A percentile compares a stretch with the other conserved stretches of the same genome.
phyloP scores from a whole-genome alignment of 805 yeast genomes.

The Lachancea kluyveri region DNA sequence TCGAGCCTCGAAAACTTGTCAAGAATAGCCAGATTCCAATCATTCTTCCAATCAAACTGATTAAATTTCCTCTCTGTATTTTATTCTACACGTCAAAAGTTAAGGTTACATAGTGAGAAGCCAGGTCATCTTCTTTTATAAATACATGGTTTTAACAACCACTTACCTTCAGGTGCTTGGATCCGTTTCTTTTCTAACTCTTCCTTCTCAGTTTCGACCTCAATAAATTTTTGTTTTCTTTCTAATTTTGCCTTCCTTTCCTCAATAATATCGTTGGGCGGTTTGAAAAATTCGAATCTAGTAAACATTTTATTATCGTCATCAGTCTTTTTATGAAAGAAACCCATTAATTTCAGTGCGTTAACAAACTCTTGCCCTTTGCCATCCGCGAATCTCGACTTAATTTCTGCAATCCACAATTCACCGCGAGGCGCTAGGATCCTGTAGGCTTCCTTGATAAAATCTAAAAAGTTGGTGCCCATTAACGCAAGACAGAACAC shows the following conservation, averaged over 20 bases:
- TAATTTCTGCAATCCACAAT: conserved; percentile 96
- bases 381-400: conserved; percentile 77
- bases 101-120: not conserved
- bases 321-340: conserved; percentile 84
- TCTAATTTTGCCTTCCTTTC: conserved; percentile 57
- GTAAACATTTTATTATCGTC: conserved; percentile 89
- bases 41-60: conserved; percentile 21
- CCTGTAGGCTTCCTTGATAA: conserved; percentile 83
- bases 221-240: conserved; percentile 62
- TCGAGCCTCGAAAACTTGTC: conserved; percentile 24
- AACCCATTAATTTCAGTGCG: conserved; percentile 70
- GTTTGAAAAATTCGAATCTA: conserved; percentile 89
- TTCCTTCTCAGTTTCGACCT: conserved; percentile 58
- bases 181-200: conserved; percentile 49
- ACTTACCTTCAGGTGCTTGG: conserved; percentile 65
- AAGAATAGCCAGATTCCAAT: conserved; percentile 21
- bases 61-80: no score
- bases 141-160: conserved; percentile 93
- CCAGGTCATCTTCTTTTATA: conserved; percentile 68
- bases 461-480: conserved; percentile 96
- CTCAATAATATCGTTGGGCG: conserved; percentile 59
- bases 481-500: conserved; percentile 89
- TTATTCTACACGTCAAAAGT: not conserved
- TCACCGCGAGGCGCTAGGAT: conserved; percentile 87
- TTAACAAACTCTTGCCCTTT: conserved; percentile 77